Evolutionary conservation across 257 asterid genomes (phyloP).

Genomic region (Capsicum chinense): DNA sequence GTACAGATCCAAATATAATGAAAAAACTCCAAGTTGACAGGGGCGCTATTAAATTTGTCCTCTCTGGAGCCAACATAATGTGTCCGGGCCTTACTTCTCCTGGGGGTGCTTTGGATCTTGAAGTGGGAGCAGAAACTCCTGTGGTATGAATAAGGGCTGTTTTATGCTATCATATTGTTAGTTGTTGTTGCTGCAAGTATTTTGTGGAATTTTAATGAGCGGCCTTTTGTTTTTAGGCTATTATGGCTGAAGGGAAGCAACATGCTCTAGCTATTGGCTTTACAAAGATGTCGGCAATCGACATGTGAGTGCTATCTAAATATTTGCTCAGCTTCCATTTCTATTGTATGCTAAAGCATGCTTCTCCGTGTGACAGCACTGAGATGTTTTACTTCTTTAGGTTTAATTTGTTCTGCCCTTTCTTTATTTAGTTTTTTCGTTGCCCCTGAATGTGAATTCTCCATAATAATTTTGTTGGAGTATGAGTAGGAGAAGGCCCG

Average conservation of each 20-base stretch:
- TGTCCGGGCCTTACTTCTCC: slow-evolving; percentile 99
- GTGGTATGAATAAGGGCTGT: slow-evolving; percentile 53
- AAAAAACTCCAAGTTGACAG: slow-evolving; percentile 95
- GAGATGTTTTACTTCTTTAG: background rate
- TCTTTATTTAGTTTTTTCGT: background rate
- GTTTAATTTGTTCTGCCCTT: slow-evolving; percentile 11
- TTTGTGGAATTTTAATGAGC: background rate
- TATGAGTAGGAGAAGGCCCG: no score
- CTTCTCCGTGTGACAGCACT: background rate
- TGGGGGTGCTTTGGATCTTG: slow-evolving; percentile 92
- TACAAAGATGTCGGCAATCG: slow-evolving; percentile 91
- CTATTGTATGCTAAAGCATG: slow-evolving; percentile 10
- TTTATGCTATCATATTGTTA: slow-evolving; percentile 7
- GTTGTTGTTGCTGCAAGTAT: background rate
- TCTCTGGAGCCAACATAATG: slow-evolving; percentile 99
- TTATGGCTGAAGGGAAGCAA: slow-evolving; percentile 99
- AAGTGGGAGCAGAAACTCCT: slow-evolving; percentile 87
- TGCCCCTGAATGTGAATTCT: background rate
- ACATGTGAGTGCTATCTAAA: slow-evolving; percentile 69
- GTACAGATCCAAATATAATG: slow-evolving; percentile 94
- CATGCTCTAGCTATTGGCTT: slow-evolving; percentile 99
- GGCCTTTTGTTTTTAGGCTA: slow-evolving; percentile 61
- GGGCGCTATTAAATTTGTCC: slow-evolving; percentile 93
- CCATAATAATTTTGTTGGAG: background rate
- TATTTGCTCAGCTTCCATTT: slow-evolving; percentile 12